These are phyloP conservation scores for Chaetomium olivaceum DNA, from an alignment of 2,329 filamentous ascomycete species.

Conservation along the genomic window DNA sequence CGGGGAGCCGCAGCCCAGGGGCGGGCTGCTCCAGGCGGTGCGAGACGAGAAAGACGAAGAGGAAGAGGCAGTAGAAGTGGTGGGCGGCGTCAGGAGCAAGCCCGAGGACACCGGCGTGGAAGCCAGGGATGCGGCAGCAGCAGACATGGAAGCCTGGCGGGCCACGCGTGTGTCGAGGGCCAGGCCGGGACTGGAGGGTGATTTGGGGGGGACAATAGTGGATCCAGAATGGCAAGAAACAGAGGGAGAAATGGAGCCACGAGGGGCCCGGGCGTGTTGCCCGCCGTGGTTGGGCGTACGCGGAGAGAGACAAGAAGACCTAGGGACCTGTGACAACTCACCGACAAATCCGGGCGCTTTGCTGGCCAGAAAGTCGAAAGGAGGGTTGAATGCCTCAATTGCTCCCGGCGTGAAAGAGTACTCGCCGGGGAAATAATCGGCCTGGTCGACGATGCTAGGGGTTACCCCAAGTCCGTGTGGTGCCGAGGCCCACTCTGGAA, in stretches of 20 bases:
- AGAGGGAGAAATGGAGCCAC: constrained; percentile 29
- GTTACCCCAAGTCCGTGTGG: constrained; percentile 58
- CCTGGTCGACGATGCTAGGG: constrained; percentile 62
- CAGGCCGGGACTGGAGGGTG: constrained; percentile 27
- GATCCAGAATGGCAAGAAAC: constrained; percentile 32
- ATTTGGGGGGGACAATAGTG: constrained; percentile 22
- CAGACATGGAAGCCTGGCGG: constrained; percentile 31
- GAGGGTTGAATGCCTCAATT: constrained; percentile 52
- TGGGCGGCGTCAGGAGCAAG: constrained; percentile 38
- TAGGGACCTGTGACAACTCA: constrained; percentile 51
- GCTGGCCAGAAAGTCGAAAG: constrained; percentile 49
- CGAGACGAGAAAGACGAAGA: constrained; percentile 34
- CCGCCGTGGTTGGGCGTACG: constrained; percentile 9
- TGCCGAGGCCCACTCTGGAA: constrained; percentile 58
- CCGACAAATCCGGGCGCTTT: constrained; percentile 56
- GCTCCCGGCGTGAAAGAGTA: constrained; percentile 55
- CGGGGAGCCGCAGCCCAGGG: constrained; percentile 30
- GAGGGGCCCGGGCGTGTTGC: constrained; percentile 3
- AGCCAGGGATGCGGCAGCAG: constrained; percentile 22
- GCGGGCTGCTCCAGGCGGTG: constrained; percentile 37
- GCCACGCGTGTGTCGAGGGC: constrained; percentile 36
- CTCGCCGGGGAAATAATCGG: constrained; percentile 53
- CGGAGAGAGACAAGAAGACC: constrained; percentile 32
- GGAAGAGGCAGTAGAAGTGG: constrained; percentile 34
- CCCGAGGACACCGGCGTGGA: constrained; percentile 34